Evolutionary conservation across 2,329 filamentous ascomycete species (phyloP).

Genomic region (Colletotrichum sp.): DNA sequence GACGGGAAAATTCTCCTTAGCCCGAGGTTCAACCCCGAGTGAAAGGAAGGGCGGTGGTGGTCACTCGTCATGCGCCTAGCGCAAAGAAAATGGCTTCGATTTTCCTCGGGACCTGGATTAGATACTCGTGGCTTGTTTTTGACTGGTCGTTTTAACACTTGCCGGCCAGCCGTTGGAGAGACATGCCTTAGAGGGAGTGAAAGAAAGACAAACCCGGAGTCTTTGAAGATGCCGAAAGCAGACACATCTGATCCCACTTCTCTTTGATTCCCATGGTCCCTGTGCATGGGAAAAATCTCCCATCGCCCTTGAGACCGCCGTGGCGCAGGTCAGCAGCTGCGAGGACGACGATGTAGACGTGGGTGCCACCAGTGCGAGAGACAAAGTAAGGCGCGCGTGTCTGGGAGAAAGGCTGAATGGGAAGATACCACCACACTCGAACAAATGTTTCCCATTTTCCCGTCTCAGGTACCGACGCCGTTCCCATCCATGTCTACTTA

Average conservation of each 20-base stretch:
- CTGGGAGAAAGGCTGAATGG: neutral
- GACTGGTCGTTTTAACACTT: neutral
- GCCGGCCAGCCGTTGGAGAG: neutral
- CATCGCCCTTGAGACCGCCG: neutral
- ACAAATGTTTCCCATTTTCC: neutral
- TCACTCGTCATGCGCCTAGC: neutral
- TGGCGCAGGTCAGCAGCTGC: constrained; percentile 13
- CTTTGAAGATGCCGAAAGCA: neutral
- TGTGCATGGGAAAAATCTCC: neutral
- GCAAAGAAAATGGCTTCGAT: neutral
- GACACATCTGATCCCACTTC: constrained; percentile 8
- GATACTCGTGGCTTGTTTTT: neutral
- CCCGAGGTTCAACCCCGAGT: neutral
- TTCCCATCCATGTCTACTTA: neutral
- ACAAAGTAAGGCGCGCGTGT: neutral
- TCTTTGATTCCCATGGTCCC: neutral
- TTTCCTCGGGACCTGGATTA: neutral
- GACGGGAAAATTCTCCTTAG: neutral
- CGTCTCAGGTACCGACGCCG: neutral
- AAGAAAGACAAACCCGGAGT: neutral
- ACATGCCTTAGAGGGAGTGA: neutral
- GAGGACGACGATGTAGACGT: neutral
- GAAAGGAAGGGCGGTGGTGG: neutral
- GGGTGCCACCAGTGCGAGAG: neutral
- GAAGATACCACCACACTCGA: neutral